phyloP scores from a whole-genome alignment of 2,329 filamentous ascomycete species.

The Amphichorda felina region DNA sequence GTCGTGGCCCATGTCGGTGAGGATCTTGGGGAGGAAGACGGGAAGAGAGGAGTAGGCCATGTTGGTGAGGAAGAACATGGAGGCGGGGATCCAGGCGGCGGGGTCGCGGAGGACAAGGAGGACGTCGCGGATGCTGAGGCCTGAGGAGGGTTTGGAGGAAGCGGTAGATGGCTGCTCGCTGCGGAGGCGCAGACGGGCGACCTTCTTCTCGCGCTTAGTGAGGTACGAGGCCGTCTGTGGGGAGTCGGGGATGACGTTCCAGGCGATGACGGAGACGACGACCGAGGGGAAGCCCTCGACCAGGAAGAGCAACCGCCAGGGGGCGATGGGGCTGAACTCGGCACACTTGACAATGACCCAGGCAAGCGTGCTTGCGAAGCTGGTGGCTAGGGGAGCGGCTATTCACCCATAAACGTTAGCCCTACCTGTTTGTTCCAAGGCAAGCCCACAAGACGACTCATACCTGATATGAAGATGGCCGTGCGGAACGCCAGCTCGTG shows the following conservation, averaged over 20 bases:
- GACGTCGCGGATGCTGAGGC: slow-evolving; percentile 44
- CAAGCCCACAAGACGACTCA: slow-evolving; percentile 8
- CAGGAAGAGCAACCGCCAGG: slow-evolving; percentile 79
- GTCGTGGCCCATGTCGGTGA: slow-evolving; percentile 64
- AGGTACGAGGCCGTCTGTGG: slow-evolving; percentile 56
- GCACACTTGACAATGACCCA: slow-evolving; percentile 66
- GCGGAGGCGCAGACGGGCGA: slow-evolving; percentile 58
- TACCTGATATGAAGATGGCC: slow-evolving; percentile 72
- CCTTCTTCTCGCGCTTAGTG: slow-evolving; percentile 49
- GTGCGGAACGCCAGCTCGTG: slow-evolving; percentile 75
- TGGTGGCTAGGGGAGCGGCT: slow-evolving; percentile 70
- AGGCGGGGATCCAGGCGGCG: slow-evolving; percentile 53
- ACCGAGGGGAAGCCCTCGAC: slow-evolving; percentile 78
- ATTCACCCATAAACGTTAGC: not conserved
- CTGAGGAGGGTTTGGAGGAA: slow-evolving; percentile 10
- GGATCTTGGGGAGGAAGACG: slow-evolving; percentile 75
- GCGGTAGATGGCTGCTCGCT: slow-evolving; percentile 24
- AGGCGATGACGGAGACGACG: slow-evolving; percentile 61
- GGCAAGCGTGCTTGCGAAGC: slow-evolving; percentile 65
- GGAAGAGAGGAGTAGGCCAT: slow-evolving; percentile 81
- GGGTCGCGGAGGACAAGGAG: slow-evolving; percentile 27
- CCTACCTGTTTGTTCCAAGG: too few species aligned
- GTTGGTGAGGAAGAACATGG: slow-evolving; percentile 82
- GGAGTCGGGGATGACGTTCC: slow-evolving; percentile 64
- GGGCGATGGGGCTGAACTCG: slow-evolving; percentile 53